Evolutionary conservation across 2,329 filamentous ascomycete species (phyloP).

Genomic region (Albifimbria verrucaria): DNA sequence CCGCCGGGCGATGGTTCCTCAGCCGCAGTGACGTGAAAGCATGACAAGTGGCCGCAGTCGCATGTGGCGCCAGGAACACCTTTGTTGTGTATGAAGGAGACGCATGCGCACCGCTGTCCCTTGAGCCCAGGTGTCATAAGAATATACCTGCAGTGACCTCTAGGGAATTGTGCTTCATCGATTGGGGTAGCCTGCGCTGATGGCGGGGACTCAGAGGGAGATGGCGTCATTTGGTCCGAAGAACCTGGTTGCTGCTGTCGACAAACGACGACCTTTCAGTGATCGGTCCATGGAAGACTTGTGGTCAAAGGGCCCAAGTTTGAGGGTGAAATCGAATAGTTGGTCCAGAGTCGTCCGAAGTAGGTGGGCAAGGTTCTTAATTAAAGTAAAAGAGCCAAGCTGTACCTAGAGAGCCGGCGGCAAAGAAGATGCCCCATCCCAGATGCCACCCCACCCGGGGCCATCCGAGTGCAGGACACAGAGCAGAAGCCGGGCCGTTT

Average conservation of each 20-base stretch:
- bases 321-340: not conserved
- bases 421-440: not conserved
- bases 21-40: slow-evolving; percentile 52
- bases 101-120: slow-evolving; percentile 56
- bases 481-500: not conserved
- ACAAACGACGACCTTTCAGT: slow-evolving; percentile 14
- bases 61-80: slow-evolving; percentile 52
- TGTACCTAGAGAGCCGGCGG: not conserved
- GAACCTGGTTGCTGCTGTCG: slow-evolving; percentile 14
- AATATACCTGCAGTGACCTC: slow-evolving; percentile 59
- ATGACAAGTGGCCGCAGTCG: slow-evolving; percentile 58
- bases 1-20: slow-evolving; percentile 46
- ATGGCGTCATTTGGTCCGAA: slow-evolving; percentile 23
- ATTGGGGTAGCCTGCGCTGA: slow-evolving; percentile 18
- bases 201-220: slow-evolving; percentile 18
- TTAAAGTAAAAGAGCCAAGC: no score
- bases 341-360: not conserved
- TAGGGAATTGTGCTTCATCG: slow-evolving; percentile 48
- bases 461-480: not conserved
- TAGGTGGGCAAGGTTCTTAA: no score
- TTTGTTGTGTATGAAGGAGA: slow-evolving; percentile 53
- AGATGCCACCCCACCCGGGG: not conserved
- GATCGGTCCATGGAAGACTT: slow-evolving; percentile 22
- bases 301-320: not conserved
- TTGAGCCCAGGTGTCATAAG: slow-evolving; percentile 54